Base-by-base conservation (phyloP, 78 protist species). In the Chrysochromulina tobinii region DNA sequence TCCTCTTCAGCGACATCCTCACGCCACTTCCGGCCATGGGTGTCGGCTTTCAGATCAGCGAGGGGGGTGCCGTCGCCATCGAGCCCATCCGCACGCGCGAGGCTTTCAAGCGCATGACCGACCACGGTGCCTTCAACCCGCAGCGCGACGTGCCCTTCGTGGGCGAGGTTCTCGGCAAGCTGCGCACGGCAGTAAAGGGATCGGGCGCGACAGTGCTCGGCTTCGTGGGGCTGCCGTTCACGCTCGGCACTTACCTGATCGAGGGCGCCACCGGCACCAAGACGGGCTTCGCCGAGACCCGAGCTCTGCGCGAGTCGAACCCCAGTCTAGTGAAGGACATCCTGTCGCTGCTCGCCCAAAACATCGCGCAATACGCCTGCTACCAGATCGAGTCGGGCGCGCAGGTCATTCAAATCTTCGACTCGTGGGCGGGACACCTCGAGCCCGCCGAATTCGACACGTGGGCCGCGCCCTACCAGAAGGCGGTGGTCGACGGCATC, bases 401-500 rank as follows among this genome's bases (percentile, higher is more conserved):
- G n/a, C 92, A 90, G 88, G 89, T 85, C 15, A 69, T 93, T 20
- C 96, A 96, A 81, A 93, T 97, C 18, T 97, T 97, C 87, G 99
- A 97, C 90, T 93, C 96, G 23, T 93, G 96, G 95, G 95, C 98
- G 23, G 97, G 96, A 6, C 96, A 95, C 27, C 95, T 97, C 18
- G 1, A 38, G 51, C 87, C 87, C 51, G 61, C 1, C 48, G 87
- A 79, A n/a, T 79, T 51, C 51, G 87, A 79, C 50, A 48, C 0
- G 64, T 79, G 61, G 58, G 61, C 87, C 21, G n/a, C 21, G 11
- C 87, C 87, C 50, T 79, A 18, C 20, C 87, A 79, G 87, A 2
- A 18, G 64, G 48, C 0, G 48, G 87, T 79, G 20, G 87, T 79
- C 18, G 3, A 0, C 25, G 57, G 58, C 53, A 7, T 69, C n/a